These are phyloP conservation scores for Setaria italica DNA, from an alignment of 202 grass and related monocot species.

Conservation along the genomic window DNA sequence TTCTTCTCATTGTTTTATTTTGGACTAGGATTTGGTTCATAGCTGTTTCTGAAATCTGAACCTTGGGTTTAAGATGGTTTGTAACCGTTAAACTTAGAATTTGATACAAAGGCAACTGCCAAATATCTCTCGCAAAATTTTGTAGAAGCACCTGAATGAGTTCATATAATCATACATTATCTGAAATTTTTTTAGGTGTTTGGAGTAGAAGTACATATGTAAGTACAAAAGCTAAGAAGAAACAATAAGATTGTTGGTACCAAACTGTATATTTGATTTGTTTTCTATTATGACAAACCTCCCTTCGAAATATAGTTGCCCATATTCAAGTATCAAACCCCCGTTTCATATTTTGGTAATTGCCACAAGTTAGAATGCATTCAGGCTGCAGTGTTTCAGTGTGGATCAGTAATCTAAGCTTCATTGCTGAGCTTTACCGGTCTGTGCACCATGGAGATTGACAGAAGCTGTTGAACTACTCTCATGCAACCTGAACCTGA, in stretches of 20 bases:
- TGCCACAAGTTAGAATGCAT: conserved; percentile 18
- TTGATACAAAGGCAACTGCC: neutral
- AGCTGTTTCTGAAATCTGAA: neutral
- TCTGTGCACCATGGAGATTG: conserved; percentile 84
- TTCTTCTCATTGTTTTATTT: neutral
- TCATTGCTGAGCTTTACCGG: conserved; percentile 86
- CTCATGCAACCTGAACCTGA: conserved; percentile 86
- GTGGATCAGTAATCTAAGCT: conserved; percentile 85
- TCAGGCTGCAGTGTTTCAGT: conserved; percentile 86
- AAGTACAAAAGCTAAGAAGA: neutral
- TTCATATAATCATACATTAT: neutral
- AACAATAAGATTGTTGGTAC: no score
- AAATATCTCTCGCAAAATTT: neutral
- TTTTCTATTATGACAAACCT: no score
- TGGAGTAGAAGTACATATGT: neutral
- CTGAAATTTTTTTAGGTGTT: neutral
- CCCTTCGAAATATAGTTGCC: neutral
- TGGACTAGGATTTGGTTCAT: neutral
- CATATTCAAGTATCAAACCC: neutral
- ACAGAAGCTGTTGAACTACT: conserved; percentile 75
- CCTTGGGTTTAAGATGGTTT: neutral
- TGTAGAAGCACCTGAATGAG: neutral
- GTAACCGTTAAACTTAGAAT: neutral
- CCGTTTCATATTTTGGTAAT: neutral
- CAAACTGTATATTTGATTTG: no score